Percentiles rank a stretch among this genome's conserved stretches.
Conservation (phyloP, 331 rosid species). For the Dryas integrifolia region DNA sequence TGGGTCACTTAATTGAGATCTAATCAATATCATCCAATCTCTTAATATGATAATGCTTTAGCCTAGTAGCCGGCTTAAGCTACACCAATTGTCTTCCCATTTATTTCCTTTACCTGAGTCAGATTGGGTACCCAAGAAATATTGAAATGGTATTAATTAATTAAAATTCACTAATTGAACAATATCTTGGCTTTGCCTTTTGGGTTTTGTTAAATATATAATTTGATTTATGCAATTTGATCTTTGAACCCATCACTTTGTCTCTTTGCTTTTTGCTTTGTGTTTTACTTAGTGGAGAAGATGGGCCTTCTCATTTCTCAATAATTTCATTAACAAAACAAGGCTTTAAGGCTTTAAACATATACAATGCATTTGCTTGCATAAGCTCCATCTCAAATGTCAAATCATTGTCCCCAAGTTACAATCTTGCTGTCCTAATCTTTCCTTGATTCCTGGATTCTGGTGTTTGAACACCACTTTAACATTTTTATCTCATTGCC, state of each 20-base stretch:
- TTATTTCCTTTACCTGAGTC: neutral
- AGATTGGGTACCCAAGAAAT: slow-evolving; percentile 10
- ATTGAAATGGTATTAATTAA: neutral
- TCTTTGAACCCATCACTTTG: slow-evolving; percentile 35
- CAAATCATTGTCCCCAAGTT: slow-evolving; percentile 32
- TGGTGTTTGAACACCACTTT: slow-evolving; percentile 14
- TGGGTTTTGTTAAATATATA: slow-evolving; percentile 9
- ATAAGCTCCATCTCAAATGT: slow-evolving; percentile 32
- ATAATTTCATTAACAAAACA: slow-evolving; percentile 25
- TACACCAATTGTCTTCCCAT: neutral
- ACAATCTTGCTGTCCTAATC: slow-evolving; percentile 27
- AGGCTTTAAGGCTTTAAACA: neutral
- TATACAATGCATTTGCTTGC: slow-evolving; percentile 20
- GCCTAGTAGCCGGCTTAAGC: slow-evolving; percentile 3
- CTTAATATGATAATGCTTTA: neutral
- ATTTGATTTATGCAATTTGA: slow-evolving; percentile 11
- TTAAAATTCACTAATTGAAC: slow-evolving; percentile 33
- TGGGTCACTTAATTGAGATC: slow-evolving; percentile 2
- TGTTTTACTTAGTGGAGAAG: slow-evolving; percentile 53
- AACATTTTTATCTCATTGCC: neutral
- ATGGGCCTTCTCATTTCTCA: slow-evolving; percentile 33
- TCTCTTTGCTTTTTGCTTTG: slow-evolving; percentile 38
- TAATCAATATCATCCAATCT: slow-evolving; percentile 7
- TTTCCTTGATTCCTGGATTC: slow-evolving; percentile 38
- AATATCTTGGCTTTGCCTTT: slow-evolving; percentile 32